Evolutionary conservation across 805 yeast species (phyloP).

Genomic region (Wickerhamia fluorescens): DNA sequence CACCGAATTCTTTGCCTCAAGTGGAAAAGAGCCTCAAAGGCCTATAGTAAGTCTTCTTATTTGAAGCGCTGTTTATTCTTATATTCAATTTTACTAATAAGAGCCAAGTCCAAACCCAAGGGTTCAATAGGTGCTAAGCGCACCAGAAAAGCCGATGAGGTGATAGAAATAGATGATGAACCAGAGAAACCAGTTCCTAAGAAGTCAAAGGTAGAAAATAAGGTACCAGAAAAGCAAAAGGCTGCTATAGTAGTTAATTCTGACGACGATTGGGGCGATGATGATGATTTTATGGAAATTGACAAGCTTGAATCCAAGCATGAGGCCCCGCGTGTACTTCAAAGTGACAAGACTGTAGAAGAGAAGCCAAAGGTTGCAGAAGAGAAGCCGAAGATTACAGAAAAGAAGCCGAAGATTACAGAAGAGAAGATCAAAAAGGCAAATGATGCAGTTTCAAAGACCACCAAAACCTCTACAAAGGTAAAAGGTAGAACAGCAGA

Average conservation of each 20-base stretch:
- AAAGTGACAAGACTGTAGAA: neutral
- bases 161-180: too few species aligned
- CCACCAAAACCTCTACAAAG: neutral
- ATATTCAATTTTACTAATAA: too few species aligned
- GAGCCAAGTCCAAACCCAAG: constrained; percentile 2
- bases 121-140: neutral
- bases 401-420: neutral
- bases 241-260: neutral
- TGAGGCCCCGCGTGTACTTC: too few species aligned
- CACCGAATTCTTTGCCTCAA: constrained; percentile 5
- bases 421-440: neutral
- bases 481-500: too few species aligned
- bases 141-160: constrained; percentile 1
- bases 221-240: neutral
- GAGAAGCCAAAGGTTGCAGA: constrained; percentile 1
- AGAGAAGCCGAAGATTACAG: neutral
- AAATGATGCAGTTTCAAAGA: neutral
- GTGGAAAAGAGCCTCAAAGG: too few species aligned
- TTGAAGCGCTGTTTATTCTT: too few species aligned
- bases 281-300: too few species aligned
- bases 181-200: too few species aligned
- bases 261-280: too few species aligned
- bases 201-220: neutral
- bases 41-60: constrained; percentile 1
- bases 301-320: too few species aligned